Percentiles rank a stretch among this genome's conserved stretches.
phyloP scores from a whole-genome alignment of 2,329 filamentous ascomycete genomes.

The Cryphonectria japonica region DNA sequence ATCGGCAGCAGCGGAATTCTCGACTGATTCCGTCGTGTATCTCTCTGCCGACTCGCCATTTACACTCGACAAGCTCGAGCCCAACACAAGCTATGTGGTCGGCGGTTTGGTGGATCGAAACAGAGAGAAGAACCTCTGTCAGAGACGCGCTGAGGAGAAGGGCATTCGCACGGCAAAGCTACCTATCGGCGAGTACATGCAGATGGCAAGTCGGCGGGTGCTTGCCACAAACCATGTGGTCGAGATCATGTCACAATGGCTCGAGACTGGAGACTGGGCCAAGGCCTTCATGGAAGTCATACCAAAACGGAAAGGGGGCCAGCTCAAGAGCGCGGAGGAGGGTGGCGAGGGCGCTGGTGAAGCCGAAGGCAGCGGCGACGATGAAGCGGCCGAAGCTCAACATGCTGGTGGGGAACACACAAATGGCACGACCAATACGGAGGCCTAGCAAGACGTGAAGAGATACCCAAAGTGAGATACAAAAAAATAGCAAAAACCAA shows the following conservation, averaged over 20 bases:
- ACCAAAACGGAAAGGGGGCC: constrained; percentile 85
- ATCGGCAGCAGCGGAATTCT: constrained; percentile 38
- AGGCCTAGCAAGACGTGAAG: background rate
- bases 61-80: constrained; percentile 80
- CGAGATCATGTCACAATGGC: constrained; percentile 94
- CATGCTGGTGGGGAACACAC: background rate
- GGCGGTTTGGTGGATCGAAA: constrained; percentile 96
- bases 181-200: constrained; percentile 93
- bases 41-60: constrained; percentile 90
- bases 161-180: constrained; percentile 87
- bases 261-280: constrained; percentile 90
- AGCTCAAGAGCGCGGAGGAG: constrained; percentile 54
- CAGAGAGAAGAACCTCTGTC: constrained; percentile 91
- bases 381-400: background rate
- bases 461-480: background rate
- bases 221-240: constrained; percentile 94
- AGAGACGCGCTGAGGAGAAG: constrained; percentile 73
- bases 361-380: constrained; percentile 10
- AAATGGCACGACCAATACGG: background rate
- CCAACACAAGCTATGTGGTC: constrained; percentile 89
- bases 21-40: constrained; percentile 69
- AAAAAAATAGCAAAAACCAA: background rate
- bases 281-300: constrained; percentile 86
- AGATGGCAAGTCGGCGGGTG: constrained; percentile 85
- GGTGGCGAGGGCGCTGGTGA: constrained; percentile 25